phyloP scores from a whole-genome alignment of 495 filamentous ascomycete species.

The Bryoglossum gracile region DNA sequence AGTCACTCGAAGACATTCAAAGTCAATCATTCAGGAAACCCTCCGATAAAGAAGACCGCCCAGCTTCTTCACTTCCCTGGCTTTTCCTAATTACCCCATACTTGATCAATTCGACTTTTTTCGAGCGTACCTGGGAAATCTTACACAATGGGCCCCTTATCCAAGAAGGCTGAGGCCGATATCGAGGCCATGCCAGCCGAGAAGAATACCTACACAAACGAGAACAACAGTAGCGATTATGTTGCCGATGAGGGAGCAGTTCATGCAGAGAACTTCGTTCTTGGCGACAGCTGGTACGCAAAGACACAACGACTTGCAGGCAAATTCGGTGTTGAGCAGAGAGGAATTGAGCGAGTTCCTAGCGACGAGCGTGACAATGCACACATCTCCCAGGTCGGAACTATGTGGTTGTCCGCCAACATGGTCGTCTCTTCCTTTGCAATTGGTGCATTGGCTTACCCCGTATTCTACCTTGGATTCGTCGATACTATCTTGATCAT shows the following conservation, averaged over 20 bases:
- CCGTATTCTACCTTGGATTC: slow-evolving; percentile 63
- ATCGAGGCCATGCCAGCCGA: slow-evolving; percentile 20
- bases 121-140: background rate
- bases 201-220: slow-evolving; percentile 14
- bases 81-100: no score
- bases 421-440: slow-evolving; percentile 81
- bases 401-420: slow-evolving; percentile 80
- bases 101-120: no score
- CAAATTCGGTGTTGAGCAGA: slow-evolving; percentile 64
- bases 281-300: slow-evolving; percentile 55
- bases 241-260: slow-evolving; percentile 50
- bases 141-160: slow-evolving; percentile 20
- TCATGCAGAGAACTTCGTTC: slow-evolving; percentile 52
- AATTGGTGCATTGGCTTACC: slow-evolving; percentile 64
- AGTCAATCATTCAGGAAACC: slow-evolving; percentile 1
- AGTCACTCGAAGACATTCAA: no score
- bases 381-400: slow-evolving; percentile 60
- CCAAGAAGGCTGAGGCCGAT: slow-evolving; percentile 18
- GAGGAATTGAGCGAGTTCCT: slow-evolving; percentile 77
- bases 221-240: slow-evolving; percentile 33
- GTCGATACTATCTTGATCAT: slow-evolving; percentile 70
- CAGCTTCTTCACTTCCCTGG: no score
- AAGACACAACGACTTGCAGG: slow-evolving; percentile 63
- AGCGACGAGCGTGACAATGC: slow-evolving; percentile 63
- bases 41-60: slow-evolving; percentile 1